Evolutionary conservation across 768 basidiomycete genomes (phyloP).

Genomic region (Boletus sensibilis): DNA sequence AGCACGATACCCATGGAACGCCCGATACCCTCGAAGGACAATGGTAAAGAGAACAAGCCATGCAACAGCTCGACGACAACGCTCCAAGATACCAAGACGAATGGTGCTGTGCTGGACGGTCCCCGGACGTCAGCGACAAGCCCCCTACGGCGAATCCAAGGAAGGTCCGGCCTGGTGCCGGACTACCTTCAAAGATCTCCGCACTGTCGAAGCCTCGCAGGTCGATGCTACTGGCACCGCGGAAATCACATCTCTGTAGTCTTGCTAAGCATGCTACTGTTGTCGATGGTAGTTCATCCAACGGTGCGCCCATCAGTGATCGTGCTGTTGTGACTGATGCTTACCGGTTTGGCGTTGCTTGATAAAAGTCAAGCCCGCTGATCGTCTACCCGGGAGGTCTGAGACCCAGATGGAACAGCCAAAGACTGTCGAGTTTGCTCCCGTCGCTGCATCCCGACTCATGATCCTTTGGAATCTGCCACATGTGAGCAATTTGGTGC

Average conservation of each 20-base stretch:
- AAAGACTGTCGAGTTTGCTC: neutral
- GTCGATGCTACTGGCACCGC: too few species aligned
- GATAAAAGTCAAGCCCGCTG: constrained; percentile 6
- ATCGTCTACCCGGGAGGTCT: constrained; percentile 10
- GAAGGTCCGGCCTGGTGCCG: neutral
- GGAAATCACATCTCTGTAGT: too few species aligned
- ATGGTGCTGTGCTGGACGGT: constrained; percentile 1
- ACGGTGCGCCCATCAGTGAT: neutral
- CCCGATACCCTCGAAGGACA: neutral
- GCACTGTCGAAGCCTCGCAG: too few species aligned
- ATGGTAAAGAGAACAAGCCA: constrained; percentile 12
- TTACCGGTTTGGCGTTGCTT: neutral
- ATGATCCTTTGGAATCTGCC: neutral
- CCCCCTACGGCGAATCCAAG: neutral
- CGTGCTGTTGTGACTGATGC: neutral
- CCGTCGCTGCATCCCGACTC: neutral
- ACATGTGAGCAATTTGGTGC: neutral
- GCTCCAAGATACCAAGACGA: neutral
- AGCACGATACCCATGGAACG: neutral
- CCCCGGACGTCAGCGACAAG: neutral
- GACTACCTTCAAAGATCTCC: neutral
- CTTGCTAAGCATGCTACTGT: neutral
- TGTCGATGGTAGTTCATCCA: neutral
- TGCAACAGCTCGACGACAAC: neutral
- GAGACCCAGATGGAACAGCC: constrained; percentile 7